A percentile compares a stretch with the other conserved stretches of the same genome.
Conservation (phyloP, 2,329 filamentous ascomycete genomes). For the Zymoseptoria passerinii region DNA sequence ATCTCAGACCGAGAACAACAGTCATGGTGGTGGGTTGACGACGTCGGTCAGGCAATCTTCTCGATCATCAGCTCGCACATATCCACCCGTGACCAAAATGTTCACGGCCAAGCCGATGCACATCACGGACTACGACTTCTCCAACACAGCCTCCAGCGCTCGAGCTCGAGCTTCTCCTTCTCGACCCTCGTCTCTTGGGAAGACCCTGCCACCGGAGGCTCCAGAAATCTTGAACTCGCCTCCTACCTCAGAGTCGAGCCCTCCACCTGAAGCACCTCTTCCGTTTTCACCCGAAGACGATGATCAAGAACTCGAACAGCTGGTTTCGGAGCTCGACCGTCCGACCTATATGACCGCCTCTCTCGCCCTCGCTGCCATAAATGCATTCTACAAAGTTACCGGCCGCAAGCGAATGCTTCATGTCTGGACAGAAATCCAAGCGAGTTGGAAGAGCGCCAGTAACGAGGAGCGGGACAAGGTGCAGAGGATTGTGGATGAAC, state of each 20-base stretch:
- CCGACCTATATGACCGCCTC: constrained; percentile 36
- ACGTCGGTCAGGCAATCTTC: no score
- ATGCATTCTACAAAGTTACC: constrained; percentile 57
- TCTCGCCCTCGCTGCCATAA: constrained; percentile 51
- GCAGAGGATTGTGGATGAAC: constrained; percentile 8
- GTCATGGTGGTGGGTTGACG: not conserved
- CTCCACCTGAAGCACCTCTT: not conserved
- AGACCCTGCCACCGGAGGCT: no score
- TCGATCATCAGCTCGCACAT: not conserved
- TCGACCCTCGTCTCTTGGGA: no score
- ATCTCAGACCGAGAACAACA: not conserved
- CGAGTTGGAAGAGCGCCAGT: constrained; percentile 31
- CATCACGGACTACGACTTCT: not conserved
- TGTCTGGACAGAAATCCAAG: constrained; percentile 44
- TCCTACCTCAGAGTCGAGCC: not conserved
- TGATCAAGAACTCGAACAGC: constrained; percentile 3
- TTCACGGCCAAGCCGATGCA: not conserved
- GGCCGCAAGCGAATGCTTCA: constrained; percentile 44
- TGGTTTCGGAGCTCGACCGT: constrained; percentile 14
- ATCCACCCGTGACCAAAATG: no score
- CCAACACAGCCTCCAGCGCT: not conserved
- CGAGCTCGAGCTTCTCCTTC: not conserved
- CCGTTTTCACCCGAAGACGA: not conserved
- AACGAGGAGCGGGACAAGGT: constrained; percentile 22
- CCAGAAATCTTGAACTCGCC: not conserved